Conservation (phyloP, 208 protist genomes). For the Strigomonas culicis region DNA sequence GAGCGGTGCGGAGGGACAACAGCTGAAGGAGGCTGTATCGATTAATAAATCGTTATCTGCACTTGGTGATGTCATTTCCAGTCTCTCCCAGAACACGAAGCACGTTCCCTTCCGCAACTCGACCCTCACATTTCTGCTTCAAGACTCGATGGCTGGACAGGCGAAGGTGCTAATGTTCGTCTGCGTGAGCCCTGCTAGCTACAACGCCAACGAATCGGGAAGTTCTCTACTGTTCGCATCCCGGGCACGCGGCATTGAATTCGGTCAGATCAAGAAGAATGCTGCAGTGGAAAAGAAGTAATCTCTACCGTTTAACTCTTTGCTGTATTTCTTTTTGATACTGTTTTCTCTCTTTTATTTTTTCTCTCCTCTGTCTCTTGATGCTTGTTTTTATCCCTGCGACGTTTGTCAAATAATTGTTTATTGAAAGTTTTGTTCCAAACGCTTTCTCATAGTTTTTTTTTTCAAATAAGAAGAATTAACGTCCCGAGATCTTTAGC, state of each 20-base stretch:
- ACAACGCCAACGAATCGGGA: conserved; percentile 88
- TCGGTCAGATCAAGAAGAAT: conserved; percentile 91
- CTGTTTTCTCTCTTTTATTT: conserved; percentile 1
- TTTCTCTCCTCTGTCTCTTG: neutral
- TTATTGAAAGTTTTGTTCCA: too few species aligned
- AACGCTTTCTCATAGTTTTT: too few species aligned
- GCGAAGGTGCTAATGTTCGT: conserved; percentile 96
- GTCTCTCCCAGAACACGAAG: conserved; percentile 75
- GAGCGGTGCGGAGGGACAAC: conserved; percentile 80
- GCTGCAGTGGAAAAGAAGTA: conserved; percentile 36
- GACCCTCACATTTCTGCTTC: conserved; percentile 87
- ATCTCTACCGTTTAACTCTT: conserved; percentile 1
- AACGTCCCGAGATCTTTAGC: conserved; percentile 2
- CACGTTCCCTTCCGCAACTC: conserved; percentile 93
- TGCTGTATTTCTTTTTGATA: neutral
- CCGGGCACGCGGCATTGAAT: conserved; percentile 80
- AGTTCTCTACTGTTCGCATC: conserved; percentile 90
- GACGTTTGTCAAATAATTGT: neutral
- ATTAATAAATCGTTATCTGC: conserved; percentile 92
- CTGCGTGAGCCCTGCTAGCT: conserved; percentile 91
- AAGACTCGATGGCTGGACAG: conserved; percentile 92
- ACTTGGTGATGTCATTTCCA: conserved; percentile 89
- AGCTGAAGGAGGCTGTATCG: conserved; percentile 85
- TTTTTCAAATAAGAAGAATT: neutral
- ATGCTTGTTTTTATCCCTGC: neutral